A percentile compares a stretch with the other conserved stretches of the same genome.
Evolutionary conservation across 1,139 yeast genomes (phyloP).

Genomic region (Candida neerlandica): DNA sequence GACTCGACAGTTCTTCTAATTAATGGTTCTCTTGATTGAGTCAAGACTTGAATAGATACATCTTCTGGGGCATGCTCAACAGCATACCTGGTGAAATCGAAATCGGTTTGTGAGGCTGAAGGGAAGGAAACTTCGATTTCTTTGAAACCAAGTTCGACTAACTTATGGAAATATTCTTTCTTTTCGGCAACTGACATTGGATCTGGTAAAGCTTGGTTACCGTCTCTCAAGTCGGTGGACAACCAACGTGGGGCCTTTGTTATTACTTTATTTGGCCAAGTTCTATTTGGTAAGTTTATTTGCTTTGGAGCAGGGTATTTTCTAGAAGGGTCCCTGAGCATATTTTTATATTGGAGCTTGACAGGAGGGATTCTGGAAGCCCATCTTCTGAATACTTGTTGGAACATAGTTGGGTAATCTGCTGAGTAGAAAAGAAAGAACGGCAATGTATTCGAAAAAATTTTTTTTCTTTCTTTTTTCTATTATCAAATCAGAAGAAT

Average conservation of each 20-base stretch:
- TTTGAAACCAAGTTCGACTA: conserved; percentile 89
- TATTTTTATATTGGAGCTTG: conserved; percentile 24
- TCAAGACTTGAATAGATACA: conserved; percentile 86
- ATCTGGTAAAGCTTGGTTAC: conserved; percentile 96
- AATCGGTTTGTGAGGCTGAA: conserved; percentile 92
- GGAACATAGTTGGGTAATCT: conserved; percentile 24
- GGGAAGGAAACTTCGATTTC: conserved; percentile 98
- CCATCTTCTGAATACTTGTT: conserved; percentile 30
- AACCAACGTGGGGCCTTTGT: conserved; percentile 93
- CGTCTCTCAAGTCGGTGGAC: conserved; percentile 94
- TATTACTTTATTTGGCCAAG: conserved; percentile 82
- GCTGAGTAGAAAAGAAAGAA: conserved; percentile 3
- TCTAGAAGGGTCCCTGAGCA: conserved; percentile 69
- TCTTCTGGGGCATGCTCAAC: conserved; percentile 93
- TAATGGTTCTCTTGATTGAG: conserved; percentile 90
- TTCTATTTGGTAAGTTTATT: conserved; percentile 70
- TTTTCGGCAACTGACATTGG: conserved; percentile 94
- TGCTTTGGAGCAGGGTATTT: conserved; percentile 76
- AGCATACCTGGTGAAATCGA: conserved; percentile 92
- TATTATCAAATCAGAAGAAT: not conserved
- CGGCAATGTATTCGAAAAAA: not conserved
- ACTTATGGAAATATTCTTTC: conserved; percentile 81
- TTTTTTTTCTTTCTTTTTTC: too few species aligned
- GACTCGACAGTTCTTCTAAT: conserved; percentile 89
- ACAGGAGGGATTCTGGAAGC: conserved; percentile 23